Percentiles rank a stretch among this genome's conserved stretches.
Evolutionary conservation across 306 rosid genomes (phyloP).

Genomic region (Cicer judaicum): DNA sequence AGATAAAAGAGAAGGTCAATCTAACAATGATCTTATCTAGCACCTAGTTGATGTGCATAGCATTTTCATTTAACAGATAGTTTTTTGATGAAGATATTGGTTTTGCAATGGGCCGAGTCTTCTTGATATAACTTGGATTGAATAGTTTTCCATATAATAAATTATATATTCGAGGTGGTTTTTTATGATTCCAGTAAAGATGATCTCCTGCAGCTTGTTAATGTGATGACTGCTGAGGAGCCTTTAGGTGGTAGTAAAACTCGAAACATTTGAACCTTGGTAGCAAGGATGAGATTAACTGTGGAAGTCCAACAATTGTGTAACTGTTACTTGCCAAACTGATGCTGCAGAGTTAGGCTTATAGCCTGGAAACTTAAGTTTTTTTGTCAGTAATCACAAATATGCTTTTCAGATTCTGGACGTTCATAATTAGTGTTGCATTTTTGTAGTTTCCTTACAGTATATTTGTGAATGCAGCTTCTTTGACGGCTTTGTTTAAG

Average conservation of each 20-base stretch:
- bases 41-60: neutral
- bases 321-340: slow-evolving; percentile 21
- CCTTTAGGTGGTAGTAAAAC: slow-evolving; percentile 18
- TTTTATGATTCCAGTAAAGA: slow-evolving; percentile 25
- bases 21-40: slow-evolving; percentile 20
- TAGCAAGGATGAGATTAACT: slow-evolving; percentile 25
- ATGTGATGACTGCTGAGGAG: slow-evolving; percentile 19
- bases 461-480: slow-evolving; percentile 67
- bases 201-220: slow-evolving; percentile 27
- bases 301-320: slow-evolving; percentile 33
- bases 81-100: slow-evolving; percentile 18
- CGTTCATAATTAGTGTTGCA: slow-evolving; percentile 14
- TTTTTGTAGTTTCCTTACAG: slow-evolving; percentile 42
- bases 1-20: slow-evolving; percentile 22
- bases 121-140: slow-evolving; percentile 14
- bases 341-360: neutral
- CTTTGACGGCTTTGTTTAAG: slow-evolving; percentile 93
- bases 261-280: slow-evolving; percentile 26
- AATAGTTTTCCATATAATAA: slow-evolving; percentile 13
- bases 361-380: neutral
- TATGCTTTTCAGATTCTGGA: slow-evolving; percentile 16
- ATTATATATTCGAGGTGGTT: slow-evolving; percentile 8
- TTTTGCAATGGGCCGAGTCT: slow-evolving; percentile 26
- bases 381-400: slow-evolving; percentile 13
- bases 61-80: neutral